Percentiles rank a stretch among this genome's conserved stretches.
These are phyloP conservation scores for Boletus insuetus DNA, from an alignment of 768 basidiomycete species.

Conservation along the genomic window DNA sequence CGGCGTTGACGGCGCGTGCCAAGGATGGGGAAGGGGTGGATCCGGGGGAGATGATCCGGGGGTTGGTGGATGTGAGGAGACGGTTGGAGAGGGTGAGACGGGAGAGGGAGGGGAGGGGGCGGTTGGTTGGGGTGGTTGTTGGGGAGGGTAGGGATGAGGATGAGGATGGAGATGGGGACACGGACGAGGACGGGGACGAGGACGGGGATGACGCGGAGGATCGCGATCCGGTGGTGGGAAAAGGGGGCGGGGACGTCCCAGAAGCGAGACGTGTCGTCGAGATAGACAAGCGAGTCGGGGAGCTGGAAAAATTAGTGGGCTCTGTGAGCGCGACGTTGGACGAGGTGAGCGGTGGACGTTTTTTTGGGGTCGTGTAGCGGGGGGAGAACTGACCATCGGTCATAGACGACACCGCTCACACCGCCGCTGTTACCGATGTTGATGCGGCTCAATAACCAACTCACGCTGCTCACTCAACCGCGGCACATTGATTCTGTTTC, in stretches of 20 bases:
- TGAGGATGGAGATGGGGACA: neutral
- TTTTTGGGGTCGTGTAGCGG: neutral
- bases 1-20: slow-evolving; percentile 56
- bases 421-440: slow-evolving; percentile 81
- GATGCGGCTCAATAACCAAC: slow-evolving; percentile 77
- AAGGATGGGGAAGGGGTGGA: slow-evolving; percentile 53
- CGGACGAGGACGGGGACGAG: slow-evolving; percentile 2
- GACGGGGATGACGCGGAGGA: neutral
- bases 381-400: slow-evolving; percentile 5
- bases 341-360: slow-evolving; percentile 53
- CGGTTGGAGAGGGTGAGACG: slow-evolving; percentile 66
- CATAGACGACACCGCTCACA: slow-evolving; percentile 67
- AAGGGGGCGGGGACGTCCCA: slow-evolving; percentile 23
- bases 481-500: slow-evolving; percentile 95
- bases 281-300: slow-evolving; percentile 80
- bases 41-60: slow-evolving; percentile 72
- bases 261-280: slow-evolving; percentile 58
- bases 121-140: slow-evolving; percentile 58
- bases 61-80: slow-evolving; percentile 70
- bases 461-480: slow-evolving; percentile 89
- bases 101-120: slow-evolving; percentile 62
- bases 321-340: slow-evolving; percentile 77
- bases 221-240: neutral
- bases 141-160: slow-evolving; percentile 16
- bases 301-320: slow-evolving; percentile 81